Evolutionary conservation across 495 filamentous ascomycete species (phyloP), one percentile per base, ranked within the genome.

Genomic region (Lepidopterella palustris): DNA sequence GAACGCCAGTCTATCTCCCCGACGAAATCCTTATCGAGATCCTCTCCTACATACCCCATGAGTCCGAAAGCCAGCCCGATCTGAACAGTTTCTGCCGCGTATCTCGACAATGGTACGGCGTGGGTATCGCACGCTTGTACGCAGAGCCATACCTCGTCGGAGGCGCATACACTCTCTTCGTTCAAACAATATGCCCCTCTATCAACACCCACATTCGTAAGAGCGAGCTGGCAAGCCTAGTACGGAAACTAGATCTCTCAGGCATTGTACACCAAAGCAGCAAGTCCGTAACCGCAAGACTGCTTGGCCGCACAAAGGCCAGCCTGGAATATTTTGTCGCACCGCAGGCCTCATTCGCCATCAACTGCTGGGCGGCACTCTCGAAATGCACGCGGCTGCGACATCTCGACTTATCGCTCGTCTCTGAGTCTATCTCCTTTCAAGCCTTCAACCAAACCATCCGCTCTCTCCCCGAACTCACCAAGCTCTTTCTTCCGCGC

Each of bases 51-150:
- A 28, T 76, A 21, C 65, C 67, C 42, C 56, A 42, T 5, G 42
- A 47, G 10, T 40, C 48, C 4, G 11, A 42, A 15, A 65, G 64
- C 1, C 84, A 84, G 63, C 18, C 29, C 10, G 74, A 72, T 9
- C 71, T 88, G n/a, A 71, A 77, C 61, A 72, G 73, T 0, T 83
- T 81, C 66, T 80, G 78, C 64, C 73, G 85, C 20, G 77, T 87
- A 13, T 83, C 78, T 5, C 77, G 77, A 13, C 77, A 84, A 55
- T 90, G 87, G 87, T 87, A 88, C 65, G 75, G 77, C 9, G 77
- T 76, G 4, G 74, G 77, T 11, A 75, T 85, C 6, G 61, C 76
- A 0, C 69, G 72, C 21, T 78, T 90, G n/a, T 90, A 87, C 64
- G 68, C 71, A 20, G 57, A 64, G 1, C 84, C 85, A 0, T 60